Conservation (phyloP, 2,329 filamentous ascomycete species). For the Trichophyton schoenleinii region DNA sequence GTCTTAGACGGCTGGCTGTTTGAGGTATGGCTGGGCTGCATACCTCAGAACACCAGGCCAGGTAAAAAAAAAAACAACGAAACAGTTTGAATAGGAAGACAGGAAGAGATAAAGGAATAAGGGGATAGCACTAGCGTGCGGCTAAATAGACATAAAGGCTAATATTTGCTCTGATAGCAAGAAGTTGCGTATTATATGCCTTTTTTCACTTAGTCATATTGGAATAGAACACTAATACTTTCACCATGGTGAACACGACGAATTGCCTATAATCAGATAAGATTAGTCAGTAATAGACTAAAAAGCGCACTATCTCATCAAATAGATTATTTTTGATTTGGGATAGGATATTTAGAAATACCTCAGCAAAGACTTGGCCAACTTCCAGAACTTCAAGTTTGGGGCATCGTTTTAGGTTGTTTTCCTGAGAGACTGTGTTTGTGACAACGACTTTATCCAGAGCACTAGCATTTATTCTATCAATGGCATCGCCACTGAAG, state of each 20-base stretch:
- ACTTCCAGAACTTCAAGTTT: conserved; percentile 91
- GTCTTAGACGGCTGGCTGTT: background rate
- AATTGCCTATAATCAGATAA: conserved; percentile 50
- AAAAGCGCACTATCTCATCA: conserved; percentile 9
- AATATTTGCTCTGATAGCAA: background rate
- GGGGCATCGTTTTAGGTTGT: conserved; percentile 63
- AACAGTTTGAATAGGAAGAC: background rate
- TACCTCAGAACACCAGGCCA: background rate
- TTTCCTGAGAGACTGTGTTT: conserved; percentile 82
- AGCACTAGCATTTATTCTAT: conserved; percentile 82
- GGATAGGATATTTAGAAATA: conserved; percentile 22
- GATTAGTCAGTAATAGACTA: conserved; percentile 1
- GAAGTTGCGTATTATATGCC: background rate
- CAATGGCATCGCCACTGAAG: conserved; percentile 86
- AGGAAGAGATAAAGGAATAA: background rate
- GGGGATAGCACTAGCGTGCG: background rate
- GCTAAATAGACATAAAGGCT: background rate
- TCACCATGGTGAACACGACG: conserved; percentile 94
- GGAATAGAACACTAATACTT: conserved; percentile 91
- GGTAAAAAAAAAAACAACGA: background rate
- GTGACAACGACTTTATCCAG: conserved; percentile 92
- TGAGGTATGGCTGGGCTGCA: conserved; percentile 1
- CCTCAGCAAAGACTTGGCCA: conserved; percentile 79
- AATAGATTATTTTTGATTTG: background rate
- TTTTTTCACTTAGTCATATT: conserved; percentile 49